Base-by-base conservation (phyloP, 2,329 filamentous ascomycete genomes). In the Byssochlamys sp. region DNA sequence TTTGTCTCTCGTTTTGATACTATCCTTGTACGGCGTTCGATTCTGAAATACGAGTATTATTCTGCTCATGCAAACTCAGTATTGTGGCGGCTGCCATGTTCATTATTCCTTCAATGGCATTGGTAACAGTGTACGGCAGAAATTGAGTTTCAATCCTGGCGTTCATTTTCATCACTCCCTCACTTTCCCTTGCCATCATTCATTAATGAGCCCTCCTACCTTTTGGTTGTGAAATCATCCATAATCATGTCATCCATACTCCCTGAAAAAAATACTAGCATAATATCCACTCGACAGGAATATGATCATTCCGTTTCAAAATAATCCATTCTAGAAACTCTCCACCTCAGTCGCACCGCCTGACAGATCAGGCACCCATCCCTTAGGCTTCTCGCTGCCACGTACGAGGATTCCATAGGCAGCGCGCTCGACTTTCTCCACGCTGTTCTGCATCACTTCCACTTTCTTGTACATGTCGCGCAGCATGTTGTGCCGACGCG, bases 361-460 rank as follows among this genome's bases (percentile, higher is more conserved):
- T 26, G 76, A 75, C 69, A 89, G 73, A 69, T 96, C 91, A 3
- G 91, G 92, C 69, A 94, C 82, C 92, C 92, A 97, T 0, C 92
- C 92, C 69, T 88, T 89, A 0, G 92, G 92, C 61, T 91, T 78
- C 78, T 99, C 94, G 55, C 87, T 89, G 0, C 92, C 92, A 55
- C 94, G 81, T 25, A 99, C 89, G 29, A 87, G 84, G 63, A 96
- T 83, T 3, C 91, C 90, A 72, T 97, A 99, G 29, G 91, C 85
- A 26, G 92, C 83, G 63, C 84, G 86, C 80, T 99, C 94, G 10
- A 99, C 94, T 80, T 99, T 99, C 68, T 88, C 86, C 27, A 99
- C 91, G 71, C 90, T 95, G 68, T 84, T 83, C 66, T 86, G 82
- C 88, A 96, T 95, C 0, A 91, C 87, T 48, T 86, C 84, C 75